phyloP scores from a whole-genome alignment of 139 green algal species.

The Tetraselmis striata region DNA sequence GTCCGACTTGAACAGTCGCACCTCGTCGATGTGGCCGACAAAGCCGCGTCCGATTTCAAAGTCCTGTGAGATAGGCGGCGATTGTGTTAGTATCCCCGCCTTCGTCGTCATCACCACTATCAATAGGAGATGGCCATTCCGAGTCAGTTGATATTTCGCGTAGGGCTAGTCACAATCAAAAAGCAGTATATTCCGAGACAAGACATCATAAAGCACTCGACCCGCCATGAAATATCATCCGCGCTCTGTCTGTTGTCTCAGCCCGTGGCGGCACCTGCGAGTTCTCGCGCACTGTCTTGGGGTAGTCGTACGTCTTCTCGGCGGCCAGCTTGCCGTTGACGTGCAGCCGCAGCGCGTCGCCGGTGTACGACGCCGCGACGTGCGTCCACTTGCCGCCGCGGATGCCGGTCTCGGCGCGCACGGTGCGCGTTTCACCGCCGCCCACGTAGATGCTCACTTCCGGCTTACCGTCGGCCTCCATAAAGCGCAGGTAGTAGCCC shows the following conservation, averaged over 20 bases:
- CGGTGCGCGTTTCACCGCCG: neutral
- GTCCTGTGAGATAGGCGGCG: too few relatives aligned
- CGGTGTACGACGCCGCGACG: constrained; percentile 8
- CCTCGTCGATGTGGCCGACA: constrained; percentile 11
- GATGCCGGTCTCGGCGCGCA: neutral
- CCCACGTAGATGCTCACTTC: constrained; percentile 11
- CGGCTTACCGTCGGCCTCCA: neutral
- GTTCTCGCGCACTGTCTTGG: constrained; percentile 5
- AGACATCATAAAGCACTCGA: too few relatives aligned
- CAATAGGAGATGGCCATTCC: too few relatives aligned
- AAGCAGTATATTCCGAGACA: too few relatives aligned
- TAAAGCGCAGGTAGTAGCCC: constrained; percentile 9
- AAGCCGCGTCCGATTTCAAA: constrained; percentile 14
- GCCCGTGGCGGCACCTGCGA: too few relatives aligned
- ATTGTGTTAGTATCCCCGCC: too few relatives aligned
- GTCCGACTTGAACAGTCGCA: constrained; percentile 1
- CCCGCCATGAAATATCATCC: too few relatives aligned
- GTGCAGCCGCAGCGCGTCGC: constrained; percentile 2
- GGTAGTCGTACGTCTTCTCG: constrained; percentile 4
- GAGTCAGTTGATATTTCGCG: too few relatives aligned
- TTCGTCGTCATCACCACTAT: too few relatives aligned
- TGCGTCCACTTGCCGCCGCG: constrained; percentile 5
- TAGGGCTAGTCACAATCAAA: too few relatives aligned
- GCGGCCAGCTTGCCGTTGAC: constrained; percentile 7
- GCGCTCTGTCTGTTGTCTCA: too few relatives aligned